Conservation (phyloP, 768 basidiomycete genomes). For the Chalciporus sphaerocephalus region DNA sequence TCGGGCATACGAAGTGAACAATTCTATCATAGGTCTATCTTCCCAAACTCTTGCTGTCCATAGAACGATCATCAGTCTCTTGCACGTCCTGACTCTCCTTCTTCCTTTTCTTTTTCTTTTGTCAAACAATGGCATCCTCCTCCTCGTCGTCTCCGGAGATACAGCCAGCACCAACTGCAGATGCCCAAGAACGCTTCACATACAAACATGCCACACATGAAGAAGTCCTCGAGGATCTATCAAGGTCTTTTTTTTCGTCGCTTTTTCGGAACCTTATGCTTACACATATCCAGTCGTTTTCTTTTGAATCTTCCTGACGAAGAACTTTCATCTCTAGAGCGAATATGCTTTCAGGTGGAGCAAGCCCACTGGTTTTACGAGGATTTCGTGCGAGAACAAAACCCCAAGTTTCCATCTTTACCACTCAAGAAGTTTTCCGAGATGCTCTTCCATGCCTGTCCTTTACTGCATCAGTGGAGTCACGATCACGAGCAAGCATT, state of each 20-base stretch:
- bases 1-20: constrained; percentile 17
- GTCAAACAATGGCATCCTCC: constrained; percentile 60
- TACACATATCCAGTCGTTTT: constrained; percentile 63
- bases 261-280: constrained; percentile 9
- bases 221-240: constrained; percentile 87
- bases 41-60: constrained; percentile 26
- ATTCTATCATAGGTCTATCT: constrained; percentile 26
- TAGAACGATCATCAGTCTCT: constrained; percentile 33
- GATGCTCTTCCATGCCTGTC: constrained; percentile 82
- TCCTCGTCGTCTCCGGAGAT: constrained; percentile 79
- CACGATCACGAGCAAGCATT: constrained; percentile 84
- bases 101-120: constrained; percentile 26
- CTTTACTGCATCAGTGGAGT: constrained; percentile 77
- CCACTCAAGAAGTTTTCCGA: constrained; percentile 91
- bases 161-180: constrained; percentile 41
- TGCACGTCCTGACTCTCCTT: constrained; percentile 25
- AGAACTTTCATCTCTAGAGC: constrained; percentile 85
- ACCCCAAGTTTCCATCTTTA: constrained; percentile 80
- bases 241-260: constrained; percentile 54
- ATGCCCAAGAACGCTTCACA: constrained; percentile 39
- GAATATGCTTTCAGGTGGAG: constrained; percentile 98
- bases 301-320: constrained; percentile 93
- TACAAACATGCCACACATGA: constrained; percentile 76
- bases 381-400: constrained; percentile 93
- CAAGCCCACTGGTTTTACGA: constrained; percentile 99